These are phyloP conservation scores for Zygosaccharomyces siamensis DNA, from an alignment of 805 yeast genomes.

Conservation along the genomic window DNA sequence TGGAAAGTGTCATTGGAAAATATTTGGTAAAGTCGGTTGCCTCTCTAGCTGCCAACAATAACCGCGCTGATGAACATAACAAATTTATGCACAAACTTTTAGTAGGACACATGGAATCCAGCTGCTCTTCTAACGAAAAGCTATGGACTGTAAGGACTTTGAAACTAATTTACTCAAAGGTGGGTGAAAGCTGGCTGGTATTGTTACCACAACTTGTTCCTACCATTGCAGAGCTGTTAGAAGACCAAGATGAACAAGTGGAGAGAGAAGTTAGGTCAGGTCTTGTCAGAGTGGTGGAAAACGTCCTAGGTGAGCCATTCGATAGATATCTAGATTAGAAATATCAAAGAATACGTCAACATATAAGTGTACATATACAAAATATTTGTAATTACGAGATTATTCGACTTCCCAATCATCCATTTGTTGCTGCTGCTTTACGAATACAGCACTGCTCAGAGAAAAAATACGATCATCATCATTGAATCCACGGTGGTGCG, in stretches of 20 bases:
- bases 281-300: slow-evolving; percentile 84
- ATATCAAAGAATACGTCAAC: neutral
- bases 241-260: slow-evolving; percentile 91
- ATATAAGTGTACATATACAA: neutral
- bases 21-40: slow-evolving; percentile 76
- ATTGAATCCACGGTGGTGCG: slow-evolving; percentile 36
- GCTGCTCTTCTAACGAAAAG: slow-evolving; percentile 53
- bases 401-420: slow-evolving; percentile 9
- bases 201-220: slow-evolving; percentile 94
- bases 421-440: slow-evolving; percentile 48
- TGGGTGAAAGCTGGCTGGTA: slow-evolving; percentile 92
- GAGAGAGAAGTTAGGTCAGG: slow-evolving; percentile 89
- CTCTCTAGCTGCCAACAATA: slow-evolving; percentile 64
- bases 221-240: slow-evolving; percentile 87
- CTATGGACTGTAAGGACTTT: slow-evolving; percentile 77
- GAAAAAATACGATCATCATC: slow-evolving; percentile 82
- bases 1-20: slow-evolving; percentile 74
- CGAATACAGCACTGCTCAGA: slow-evolving; percentile 64
- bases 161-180: slow-evolving; percentile 77
- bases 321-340: slow-evolving; percentile 62
- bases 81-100: slow-evolving; percentile 63
- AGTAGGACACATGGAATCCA: slow-evolving; percentile 62
- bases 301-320: slow-evolving; percentile 89
- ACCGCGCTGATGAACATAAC: slow-evolving; percentile 68
- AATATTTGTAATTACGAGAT: neutral